Base-by-base conservation (phyloP, 2,329 filamentous ascomycete species). In the Nigrospora oryzae region DNA sequence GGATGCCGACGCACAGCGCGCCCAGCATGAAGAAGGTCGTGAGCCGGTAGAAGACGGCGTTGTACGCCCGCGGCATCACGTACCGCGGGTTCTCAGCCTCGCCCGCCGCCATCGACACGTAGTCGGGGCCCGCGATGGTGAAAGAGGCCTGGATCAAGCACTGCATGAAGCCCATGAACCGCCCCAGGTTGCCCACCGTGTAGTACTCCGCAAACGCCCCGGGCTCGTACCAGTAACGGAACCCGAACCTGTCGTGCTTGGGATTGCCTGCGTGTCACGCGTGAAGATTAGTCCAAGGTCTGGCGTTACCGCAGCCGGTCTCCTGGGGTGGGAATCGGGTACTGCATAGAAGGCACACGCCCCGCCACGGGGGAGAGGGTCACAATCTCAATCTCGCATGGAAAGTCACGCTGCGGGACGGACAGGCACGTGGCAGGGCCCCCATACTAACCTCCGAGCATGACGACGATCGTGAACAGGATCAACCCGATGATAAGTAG, bases 21-120 rank as follows among this genome's bases (percentile, higher is more conserved):
- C 86, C 86, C 2, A 89, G 74, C 35, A 88, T 75, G 64, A 89
- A 90, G 62, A 91, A 90, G 2, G 77, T 67, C 0, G 83, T 83
- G 31, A 91, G 68, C 31, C 87, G 82, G 62, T 86, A 89, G 61
- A 90, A 89, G 1, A 90, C 85, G 40, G 83, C 80, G 48, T 88
- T 88, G 63, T 81, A 89, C 1, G 86, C 86, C 36, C 76, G 79
- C 0, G 86, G 86, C 62, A 93, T 78, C 16, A 83, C 76, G 15
- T 65, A 66, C 14, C 84, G 79, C 0, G 85, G 84, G 52, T 87
- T 84, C 54, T 84, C 76, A 1, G 84, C 76, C 60, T 89, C 85
- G 15, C 81, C 83, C 3, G 84, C 83, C 5, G 75, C 70, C 74
- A 75, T 74, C 6, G 69, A 64, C 46, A 83, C 73, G 54, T 80